Base-by-base conservation (phyloP, 129 eudicot species). In the Pulicaria dysenterica region DNA sequence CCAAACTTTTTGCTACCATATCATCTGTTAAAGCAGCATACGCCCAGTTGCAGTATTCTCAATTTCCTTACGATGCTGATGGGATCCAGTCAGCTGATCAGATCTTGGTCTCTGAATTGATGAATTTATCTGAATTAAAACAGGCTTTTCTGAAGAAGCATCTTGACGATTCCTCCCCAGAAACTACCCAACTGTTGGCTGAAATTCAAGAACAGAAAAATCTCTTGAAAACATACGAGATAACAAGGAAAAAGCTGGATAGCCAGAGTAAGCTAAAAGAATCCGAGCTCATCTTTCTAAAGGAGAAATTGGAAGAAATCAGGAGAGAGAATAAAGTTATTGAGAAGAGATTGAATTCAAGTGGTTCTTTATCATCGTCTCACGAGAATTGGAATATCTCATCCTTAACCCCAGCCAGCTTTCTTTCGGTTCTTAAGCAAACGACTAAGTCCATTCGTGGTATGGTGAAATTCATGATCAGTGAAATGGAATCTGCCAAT, bases 131-230 rank as follows among this genome's bases (percentile, higher is more conserved):
- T 0, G 99, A 90, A 70, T 45, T 90, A 55, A 95, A 91, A 77
- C 99, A 86, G 19, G 69, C 83, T 13, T 95, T 70, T 74, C 45
- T 80, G 75, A 90, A 91, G 76, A 83, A 95, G 45, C 88, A 88
- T 48, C 17, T 90, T 71, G 96, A 90, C 8, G 92, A 83, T 34
- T 19, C 80, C 5, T 84, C 89, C 4, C 97, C 96, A 0, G 97
- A 81, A 53, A 90, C 83, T 16, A 83, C 88, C 9, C 85, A 48
- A 54, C 44, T 77, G 34, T 51, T 71, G 39, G 83, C 92, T 0
- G 99, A 95, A 79, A 68, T 90, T 73, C 83, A 86, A 70, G 97
- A 95, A 76, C 97, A 81, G 67, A 86, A 84, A 74, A 84, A 83
- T 66, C 82, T 83, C 45, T 15, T 80, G 19, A 86, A 83, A 73